A percentile compares a stretch with the other conserved stretches of the same genome.
Evolutionary conservation across 352 stramenopile species (phyloP).

Genomic region (Phytophthora tentaculata): DNA sequence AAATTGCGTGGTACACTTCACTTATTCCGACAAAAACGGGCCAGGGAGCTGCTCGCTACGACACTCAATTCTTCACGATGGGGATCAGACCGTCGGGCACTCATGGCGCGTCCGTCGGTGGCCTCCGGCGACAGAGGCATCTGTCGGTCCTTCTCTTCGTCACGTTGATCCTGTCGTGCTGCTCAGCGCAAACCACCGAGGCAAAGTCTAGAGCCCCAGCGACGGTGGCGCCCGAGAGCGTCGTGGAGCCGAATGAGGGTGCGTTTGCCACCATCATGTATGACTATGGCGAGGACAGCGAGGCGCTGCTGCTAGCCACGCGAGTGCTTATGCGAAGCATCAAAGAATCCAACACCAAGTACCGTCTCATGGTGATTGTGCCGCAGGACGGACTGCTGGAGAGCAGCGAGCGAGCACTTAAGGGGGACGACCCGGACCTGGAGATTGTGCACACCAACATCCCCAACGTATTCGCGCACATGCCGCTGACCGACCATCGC

Average conservation of each 20-base stretch:
- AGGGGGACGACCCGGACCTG: conserved; percentile 60
- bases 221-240: conserved; percentile 22
- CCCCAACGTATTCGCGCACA: conserved; percentile 73
- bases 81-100: conserved; percentile 28
- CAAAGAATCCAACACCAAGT: conserved; percentile 70
- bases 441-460: conserved; percentile 72
- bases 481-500: conserved; percentile 62
- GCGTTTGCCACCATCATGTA: conserved; percentile 79
- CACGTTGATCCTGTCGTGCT: conserved; percentile 7
- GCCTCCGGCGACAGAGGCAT: neutral
- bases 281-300: conserved; percentile 66
- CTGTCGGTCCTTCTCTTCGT: conserved; percentile 8
- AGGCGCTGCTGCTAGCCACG: conserved; percentile 64
- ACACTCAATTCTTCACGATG: conserved; percentile 29
- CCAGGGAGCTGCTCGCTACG: conserved; percentile 12
- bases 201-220: conserved; percentile 5
- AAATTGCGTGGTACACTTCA: conserved; percentile 13
- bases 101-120: conserved; percentile 9
- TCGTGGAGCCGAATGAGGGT: conserved; percentile 43
- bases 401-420: conserved; percentile 46
- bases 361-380: conserved; percentile 74
- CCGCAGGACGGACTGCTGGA: conserved; percentile 63
- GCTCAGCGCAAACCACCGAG: conserved; percentile 1
- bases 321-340: conserved; percentile 76
- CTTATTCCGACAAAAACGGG: conserved; percentile 3